Evolutionary conservation across 2,329 filamentous ascomycete genomes (phyloP).

Genomic region (Colletotrichum lindemuthianum): DNA sequence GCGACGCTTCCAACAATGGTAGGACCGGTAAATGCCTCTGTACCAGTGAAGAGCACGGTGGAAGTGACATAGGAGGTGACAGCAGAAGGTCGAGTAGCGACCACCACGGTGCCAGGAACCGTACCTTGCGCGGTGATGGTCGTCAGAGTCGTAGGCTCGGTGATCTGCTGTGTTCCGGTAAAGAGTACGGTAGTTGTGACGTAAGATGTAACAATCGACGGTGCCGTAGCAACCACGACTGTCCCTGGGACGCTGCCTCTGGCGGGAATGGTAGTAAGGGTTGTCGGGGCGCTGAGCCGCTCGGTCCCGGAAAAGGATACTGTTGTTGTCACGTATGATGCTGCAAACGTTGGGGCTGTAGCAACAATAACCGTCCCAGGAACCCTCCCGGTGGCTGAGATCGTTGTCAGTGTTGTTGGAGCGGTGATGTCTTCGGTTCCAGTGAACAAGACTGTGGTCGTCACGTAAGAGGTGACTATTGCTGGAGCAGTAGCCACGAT

Average conservation of each 20-base stretch:
- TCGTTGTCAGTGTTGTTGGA: not conserved
- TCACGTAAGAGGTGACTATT: not conserved
- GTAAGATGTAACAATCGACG: not conserved
- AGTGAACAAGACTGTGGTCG: not conserved
- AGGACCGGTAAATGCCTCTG: not conserved
- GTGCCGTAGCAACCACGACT: not conserved
- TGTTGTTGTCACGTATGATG: conserved; percentile 7
- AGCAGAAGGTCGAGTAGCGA: not conserved
- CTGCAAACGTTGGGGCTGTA: not conserved
- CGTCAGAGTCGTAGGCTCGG: not conserved
- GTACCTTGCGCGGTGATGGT: not conserved
- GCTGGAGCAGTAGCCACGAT: not conserved
- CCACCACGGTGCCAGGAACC: not conserved
- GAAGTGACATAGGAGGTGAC: conserved; percentile 1
- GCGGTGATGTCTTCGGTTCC: not conserved
- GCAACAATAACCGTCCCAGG: conserved; percentile 3
- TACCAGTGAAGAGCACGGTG: not conserved
- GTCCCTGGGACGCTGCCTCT: not conserved
- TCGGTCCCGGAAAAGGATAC: not conserved
- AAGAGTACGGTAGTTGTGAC: not conserved
- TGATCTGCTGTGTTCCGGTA: not conserved
- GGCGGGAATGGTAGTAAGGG: conserved; percentile 8
- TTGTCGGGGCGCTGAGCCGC: not conserved
- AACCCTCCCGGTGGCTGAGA: not conserved
- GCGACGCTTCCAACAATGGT: conserved; percentile 19